Base-by-base conservation (phyloP, 306 rosid genomes). In the Cercis canadensis region DNA sequence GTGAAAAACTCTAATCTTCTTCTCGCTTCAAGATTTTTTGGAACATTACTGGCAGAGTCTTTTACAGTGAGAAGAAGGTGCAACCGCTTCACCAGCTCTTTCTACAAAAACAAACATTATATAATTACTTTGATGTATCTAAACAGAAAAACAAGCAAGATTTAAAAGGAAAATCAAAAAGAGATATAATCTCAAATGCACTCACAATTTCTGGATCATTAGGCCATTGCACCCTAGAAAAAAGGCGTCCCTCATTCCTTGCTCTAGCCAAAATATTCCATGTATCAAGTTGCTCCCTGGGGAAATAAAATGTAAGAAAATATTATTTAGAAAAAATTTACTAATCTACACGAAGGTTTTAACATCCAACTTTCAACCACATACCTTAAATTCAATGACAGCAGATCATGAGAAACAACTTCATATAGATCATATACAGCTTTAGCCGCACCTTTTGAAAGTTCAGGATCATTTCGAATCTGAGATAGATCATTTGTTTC, bases 1-100 rank as follows among this genome's bases (percentile, higher is more conserved):
- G 97, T 21, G 57, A 94, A 94, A 77, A 94, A 94, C 83, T 90
- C 91, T 59, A 94, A 77, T 87, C 98, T 87, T 87, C 98, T 89
- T 73, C 98, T 83, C 36, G 98, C 97, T 89, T 94, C 98, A 73
- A 94, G 95, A 84, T 94, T 94, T 81, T 94, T 90, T 32, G 98
- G 98, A 82, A 94, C 81, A 79, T 94, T 94, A 64, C 90, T 86
- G 0, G 97, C 92, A 45, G 97, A 83, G 68, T 94, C 98, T 83
- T 94, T 94, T 49, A 94, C 97, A 15, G 92, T 89, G 43, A 94
- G 97, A 54, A 94, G 97, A 72, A 94, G 96, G 76, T 94, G 96
- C 81, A 94, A 73, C 75, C 98, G 87, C 90, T 89, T 94, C 70
- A 87, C 89, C 49, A 87, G 91, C 81, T 94, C 97, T 74, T 81